A percentile compares a stretch with the other conserved stretches of the same genome.
Conservation (phyloP, 2,329 filamentous ascomycete species). For the Cordyceps militaris region DNA sequence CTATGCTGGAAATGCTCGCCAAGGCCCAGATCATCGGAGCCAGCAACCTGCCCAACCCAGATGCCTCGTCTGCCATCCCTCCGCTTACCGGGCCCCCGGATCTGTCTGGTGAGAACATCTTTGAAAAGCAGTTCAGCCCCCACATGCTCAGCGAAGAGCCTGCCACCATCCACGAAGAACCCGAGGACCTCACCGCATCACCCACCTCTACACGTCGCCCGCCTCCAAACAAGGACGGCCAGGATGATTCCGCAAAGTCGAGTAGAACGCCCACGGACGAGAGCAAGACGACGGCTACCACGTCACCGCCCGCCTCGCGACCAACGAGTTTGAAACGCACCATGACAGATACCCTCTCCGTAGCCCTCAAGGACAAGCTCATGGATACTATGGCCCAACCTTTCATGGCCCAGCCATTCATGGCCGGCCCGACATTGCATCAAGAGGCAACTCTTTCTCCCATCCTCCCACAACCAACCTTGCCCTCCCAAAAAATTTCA, state of each 20-base stretch:
- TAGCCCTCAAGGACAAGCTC: conserved; percentile 72
- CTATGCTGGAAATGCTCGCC: conserved; percentile 81
- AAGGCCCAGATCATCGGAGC: conserved; percentile 71
- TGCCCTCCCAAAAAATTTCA: conserved; percentile 36
- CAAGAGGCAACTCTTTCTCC: conserved; percentile 38
- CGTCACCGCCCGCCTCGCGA: conserved; percentile 49
- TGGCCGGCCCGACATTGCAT: conserved; percentile 35
- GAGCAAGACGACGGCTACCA: conserved; percentile 39
- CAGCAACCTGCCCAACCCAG: conserved; percentile 49
- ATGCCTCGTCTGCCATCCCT: conserved; percentile 35
- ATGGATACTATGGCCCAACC: conserved; percentile 81
- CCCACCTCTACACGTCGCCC: conserved; percentile 16
- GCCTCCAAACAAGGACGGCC: conserved; percentile 18
- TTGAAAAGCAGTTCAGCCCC: conserved; percentile 71
- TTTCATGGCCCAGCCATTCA: conserved; percentile 68
- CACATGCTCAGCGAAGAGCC: conserved; percentile 45
- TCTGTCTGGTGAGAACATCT: conserved; percentile 68
- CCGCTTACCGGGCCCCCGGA: conserved; percentile 77
- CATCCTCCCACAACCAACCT: conserved; percentile 31
- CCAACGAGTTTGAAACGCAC: conserved; percentile 73
- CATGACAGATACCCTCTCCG: conserved; percentile 72
- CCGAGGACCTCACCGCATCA: conserved; percentile 15
- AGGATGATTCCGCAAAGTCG: conserved; percentile 38
- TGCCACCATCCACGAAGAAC: conserved; percentile 19
- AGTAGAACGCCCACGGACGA: conserved; percentile 51